These are phyloP conservation scores for Dentipellis fragilis DNA, from an alignment of 768 basidiomycete species.

Conservation along the genomic window DNA sequence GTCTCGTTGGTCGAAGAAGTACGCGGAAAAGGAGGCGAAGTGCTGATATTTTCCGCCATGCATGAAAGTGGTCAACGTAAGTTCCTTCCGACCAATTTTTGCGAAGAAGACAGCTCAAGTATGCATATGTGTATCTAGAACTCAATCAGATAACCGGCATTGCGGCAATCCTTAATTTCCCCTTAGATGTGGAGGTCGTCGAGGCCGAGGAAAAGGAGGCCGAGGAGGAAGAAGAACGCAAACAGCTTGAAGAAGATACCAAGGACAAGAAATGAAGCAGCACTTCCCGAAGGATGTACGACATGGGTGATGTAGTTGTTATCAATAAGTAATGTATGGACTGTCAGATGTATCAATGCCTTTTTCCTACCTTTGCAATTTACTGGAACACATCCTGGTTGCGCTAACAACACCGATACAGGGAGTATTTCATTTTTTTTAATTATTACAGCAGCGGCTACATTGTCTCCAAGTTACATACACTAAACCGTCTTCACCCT, in stretches of 20 bases:
- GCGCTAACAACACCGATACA: too few species aligned
- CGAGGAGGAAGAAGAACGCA: slow-evolving; percentile 29
- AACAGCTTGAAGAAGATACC: background rate
- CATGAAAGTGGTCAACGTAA: slow-evolving; percentile 97
- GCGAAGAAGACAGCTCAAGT: background rate
- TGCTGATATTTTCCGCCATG: slow-evolving; percentile 98
- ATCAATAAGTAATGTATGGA: too few species aligned
- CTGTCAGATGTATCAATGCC: background rate
- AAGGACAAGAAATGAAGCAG: background rate
- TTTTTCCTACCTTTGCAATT: background rate
- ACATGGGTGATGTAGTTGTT: background rate
- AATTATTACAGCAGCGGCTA: background rate
- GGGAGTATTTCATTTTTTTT: too few species aligned
- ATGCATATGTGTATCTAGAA: slow-evolving; percentile 37
- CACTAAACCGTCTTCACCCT: slow-evolving; percentile 1
- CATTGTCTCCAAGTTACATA: too few species aligned
- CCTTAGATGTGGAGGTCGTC: slow-evolving; percentile 89
- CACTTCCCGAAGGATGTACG: background rate
- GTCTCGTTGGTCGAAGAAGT: slow-evolving; percentile 86
- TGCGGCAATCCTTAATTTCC: slow-evolving; percentile 93
- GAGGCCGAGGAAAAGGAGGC: slow-evolving; percentile 86
- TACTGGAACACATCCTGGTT: background rate
- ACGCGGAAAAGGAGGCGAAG: slow-evolving; percentile 81
- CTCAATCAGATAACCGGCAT: slow-evolving; percentile 93
- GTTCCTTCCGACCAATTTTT: slow-evolving; percentile 20